Base-by-base conservation (phyloP, 805 yeast species). In the Metschnikowia anglica region DNA sequence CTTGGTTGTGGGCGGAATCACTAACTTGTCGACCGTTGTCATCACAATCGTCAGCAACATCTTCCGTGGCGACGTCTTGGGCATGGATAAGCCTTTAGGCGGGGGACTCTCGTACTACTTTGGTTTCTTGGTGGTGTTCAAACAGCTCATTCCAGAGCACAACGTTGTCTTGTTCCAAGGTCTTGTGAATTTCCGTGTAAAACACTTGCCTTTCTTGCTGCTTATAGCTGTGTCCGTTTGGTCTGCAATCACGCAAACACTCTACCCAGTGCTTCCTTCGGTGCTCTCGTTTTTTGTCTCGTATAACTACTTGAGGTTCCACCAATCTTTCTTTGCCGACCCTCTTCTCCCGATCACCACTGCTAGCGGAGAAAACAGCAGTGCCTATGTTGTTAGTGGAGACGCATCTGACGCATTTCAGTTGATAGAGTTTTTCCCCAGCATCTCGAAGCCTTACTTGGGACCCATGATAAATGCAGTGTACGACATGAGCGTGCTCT, bases 381-480 rank as follows among this genome's bases (percentile, higher is more conserved):
- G 47, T 37, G 49, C 59, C 26, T 39, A 58, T 16, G 59, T 72
- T 18, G 65, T 81, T 9, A 62, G 76, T 20, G 97, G 97, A 28
- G 97, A 89, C 61, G 95, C 97, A 0, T 82, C 93, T 0, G 97
- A 90, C 52, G 85, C 91, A 1, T 90, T 90, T 69, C 81, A 86
- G 42, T 73, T 90, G 48, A 81, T 83, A 24, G 83, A 84, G 54
- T 88, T 90, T 60, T 90, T 90, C 79, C 97, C 97, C 0, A 79
- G 73, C 36, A 59, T 76, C 1, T 26, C 76, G 2, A 78, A 79
- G 42, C 76, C 79, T 2, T 48, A 74, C 19, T 59, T 88, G 36
- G 67, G 70, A 25, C 78, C 80, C 1, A 53, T 81, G 0, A 81
- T 82, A 47, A 60, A 68, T 39, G 51, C 54, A 13, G 26, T 61